Evolutionary conservation across 2,329 filamentous ascomycete genomes (phyloP), one percentile per base, ranked within the genome.

Genomic region (Tricladium varicosporioides): DNA sequence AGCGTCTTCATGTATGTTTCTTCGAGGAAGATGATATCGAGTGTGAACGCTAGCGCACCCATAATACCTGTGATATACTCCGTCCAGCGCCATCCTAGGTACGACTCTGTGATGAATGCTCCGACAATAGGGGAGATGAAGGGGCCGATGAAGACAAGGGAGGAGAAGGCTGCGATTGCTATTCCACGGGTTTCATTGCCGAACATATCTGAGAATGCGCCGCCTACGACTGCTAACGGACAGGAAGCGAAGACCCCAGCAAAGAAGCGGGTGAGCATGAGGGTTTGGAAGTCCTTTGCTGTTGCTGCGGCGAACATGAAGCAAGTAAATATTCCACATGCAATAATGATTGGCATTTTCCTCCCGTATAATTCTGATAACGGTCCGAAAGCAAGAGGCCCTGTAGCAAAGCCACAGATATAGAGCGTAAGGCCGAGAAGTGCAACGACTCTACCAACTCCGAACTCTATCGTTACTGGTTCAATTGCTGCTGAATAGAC

Each of bases 121-220:
- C 71, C 71, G 22, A 65, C 63, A 22, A 73, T 66, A 7, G 71
- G 71, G 1, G 67, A 67, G 46, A 71, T 58, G 32, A 72, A 64
- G 1, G 65, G 73, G 1, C 73, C 72, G 27, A 75, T 49, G 14
- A 74, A 67, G 0, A 71, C 71, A 1, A 68, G 64, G 10, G 69
- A 63, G 5, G 84, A 82, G 67, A 88, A 89, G 0, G 80, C 80
- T 0, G 86, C 83, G 71, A 89, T 84, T 1, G 86, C 86, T 16
- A 83, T 78, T 5, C 85, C 87, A 53, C 86, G 76, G 63, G 82
- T 71, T 1, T 81, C 78, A 0, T 85, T 76, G 0, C 78, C 72
- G 71, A 78, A 89, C 31, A 89, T 73, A 69, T 89, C 87, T 19
- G 80, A 81, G 14, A 89, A 68, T 0, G 88, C 85, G 32, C 79